A percentile compares a stretch with the other conserved stretches of the same genome.
phyloP scores from a whole-genome alignment of 2,329 filamentous ascomycete genomes.

The Penicillium occitanis region DNA sequence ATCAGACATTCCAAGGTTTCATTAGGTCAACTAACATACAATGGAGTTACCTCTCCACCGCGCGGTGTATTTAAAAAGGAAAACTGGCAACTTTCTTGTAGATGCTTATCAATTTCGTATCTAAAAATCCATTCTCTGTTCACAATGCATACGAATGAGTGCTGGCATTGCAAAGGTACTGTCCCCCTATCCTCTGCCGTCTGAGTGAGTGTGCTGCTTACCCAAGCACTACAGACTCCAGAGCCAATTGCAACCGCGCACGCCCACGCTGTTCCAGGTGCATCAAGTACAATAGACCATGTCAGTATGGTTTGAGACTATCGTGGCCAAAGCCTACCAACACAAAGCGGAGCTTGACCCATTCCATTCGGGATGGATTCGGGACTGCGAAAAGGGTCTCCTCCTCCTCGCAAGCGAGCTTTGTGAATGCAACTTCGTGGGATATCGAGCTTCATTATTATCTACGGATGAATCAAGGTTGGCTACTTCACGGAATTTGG shows the following conservation, averaged over 20 bases:
- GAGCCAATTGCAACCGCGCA: slow-evolving; percentile 15
- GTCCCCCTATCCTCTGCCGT: not conserved
- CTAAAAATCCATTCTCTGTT: not conserved
- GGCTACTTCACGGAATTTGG: slow-evolving; percentile 3
- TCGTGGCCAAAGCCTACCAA: slow-evolving; percentile 20
- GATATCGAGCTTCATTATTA: slow-evolving; percentile 17
- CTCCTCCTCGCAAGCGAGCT: slow-evolving; percentile 10
- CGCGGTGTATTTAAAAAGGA: not conserved
- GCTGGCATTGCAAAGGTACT: slow-evolving; percentile 13
- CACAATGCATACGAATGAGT: slow-evolving; percentile 15
- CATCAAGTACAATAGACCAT: slow-evolving; percentile 15
- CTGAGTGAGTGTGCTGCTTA: not conserved
- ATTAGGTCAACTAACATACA: not conserved
- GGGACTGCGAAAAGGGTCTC: slow-evolving; percentile 12
- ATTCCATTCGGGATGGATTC: slow-evolving; percentile 10
- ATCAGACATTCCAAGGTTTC: not conserved
- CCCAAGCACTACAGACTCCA: slow-evolving; percentile 10
- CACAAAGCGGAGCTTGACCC: slow-evolving; percentile 17
- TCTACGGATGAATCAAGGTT: slow-evolving; percentile 18
- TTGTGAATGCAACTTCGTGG: slow-evolving; percentile 15
- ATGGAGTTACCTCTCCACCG: not conserved
- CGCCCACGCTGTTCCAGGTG: slow-evolving; percentile 17
- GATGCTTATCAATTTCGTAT: not conserved
- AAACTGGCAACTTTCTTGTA: slow-evolving; percentile 11
- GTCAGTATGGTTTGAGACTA: slow-evolving; percentile 15